Evolutionary conservation across 768 basidiomycete genomes (phyloP).

Genomic region (Tubosaeta brunneosetosa): DNA sequence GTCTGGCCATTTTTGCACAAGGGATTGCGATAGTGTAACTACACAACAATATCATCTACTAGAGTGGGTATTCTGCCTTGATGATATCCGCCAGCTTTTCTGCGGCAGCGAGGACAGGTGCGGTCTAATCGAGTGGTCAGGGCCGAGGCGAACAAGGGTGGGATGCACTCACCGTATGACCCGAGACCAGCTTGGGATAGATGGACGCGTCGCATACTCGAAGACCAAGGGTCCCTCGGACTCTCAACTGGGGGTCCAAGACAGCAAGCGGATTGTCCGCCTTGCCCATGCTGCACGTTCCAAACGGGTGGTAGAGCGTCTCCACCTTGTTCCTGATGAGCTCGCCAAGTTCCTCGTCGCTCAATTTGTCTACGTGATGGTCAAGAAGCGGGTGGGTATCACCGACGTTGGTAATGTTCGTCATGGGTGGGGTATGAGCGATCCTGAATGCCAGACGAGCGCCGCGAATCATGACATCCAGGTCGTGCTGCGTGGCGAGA

Average conservation of each 20-base stretch:
- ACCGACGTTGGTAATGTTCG: slow-evolving; percentile 31
- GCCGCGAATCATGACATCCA: slow-evolving; percentile 38
- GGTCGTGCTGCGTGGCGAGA: slow-evolving; percentile 38
- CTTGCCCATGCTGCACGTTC: slow-evolving; percentile 35
- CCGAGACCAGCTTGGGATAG: slow-evolving; percentile 39
- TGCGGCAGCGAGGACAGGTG: slow-evolving; percentile 28
- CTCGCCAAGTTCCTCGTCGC: slow-evolving; percentile 34
- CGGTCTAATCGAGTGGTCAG: slow-evolving; percentile 19
- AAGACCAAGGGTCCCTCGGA: slow-evolving; percentile 40
- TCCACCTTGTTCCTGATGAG: slow-evolving; percentile 32
- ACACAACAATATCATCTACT: not conserved
- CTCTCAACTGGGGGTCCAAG: slow-evolving; percentile 39
- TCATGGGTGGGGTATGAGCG: slow-evolving; percentile 36
- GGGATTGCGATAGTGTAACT: not conserved
- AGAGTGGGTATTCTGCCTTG: slow-evolving; percentile 23
- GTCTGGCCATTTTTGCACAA: slow-evolving; percentile 32
- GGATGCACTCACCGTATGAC: slow-evolving; percentile 39
- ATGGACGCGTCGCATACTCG: slow-evolving; percentile 46
- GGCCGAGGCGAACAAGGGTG: not conserved
- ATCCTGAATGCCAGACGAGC: slow-evolving; percentile 36
- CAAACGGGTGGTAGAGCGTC: slow-evolving; percentile 43
- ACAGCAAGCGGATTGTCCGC: slow-evolving; percentile 39
- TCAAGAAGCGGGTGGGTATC: slow-evolving; percentile 31
- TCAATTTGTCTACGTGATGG: slow-evolving; percentile 32
- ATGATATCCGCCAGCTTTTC: slow-evolving; percentile 33